A percentile compares a stretch with the other conserved stretches of the same genome.
Conservation (phyloP, 163 green algal genomes). For the Chlorella variabilis region DNA sequence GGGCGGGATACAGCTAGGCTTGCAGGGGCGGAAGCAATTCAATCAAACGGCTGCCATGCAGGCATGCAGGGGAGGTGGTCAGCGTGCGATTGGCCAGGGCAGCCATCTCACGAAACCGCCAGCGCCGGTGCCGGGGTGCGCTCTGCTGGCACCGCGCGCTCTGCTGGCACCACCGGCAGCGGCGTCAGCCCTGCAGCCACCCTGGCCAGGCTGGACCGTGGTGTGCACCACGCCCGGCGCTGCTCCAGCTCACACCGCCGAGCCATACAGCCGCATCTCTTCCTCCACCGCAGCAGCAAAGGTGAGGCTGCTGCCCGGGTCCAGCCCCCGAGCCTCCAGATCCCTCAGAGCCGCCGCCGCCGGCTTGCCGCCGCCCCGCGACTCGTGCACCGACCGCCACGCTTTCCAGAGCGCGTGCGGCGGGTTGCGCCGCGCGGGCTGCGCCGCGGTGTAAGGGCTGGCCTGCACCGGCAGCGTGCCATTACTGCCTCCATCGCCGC, state of each 20-base stretch:
- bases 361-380: background rate
- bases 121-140: no score
- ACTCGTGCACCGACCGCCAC: slow-evolving; percentile 22
- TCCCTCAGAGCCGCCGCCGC: background rate
- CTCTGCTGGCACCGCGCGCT: no score
- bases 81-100: no score
- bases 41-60: no score
- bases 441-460: slow-evolving; percentile 10
- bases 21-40: no score
- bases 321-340: slow-evolving; percentile 20
- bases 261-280: slow-evolving; percentile 33
- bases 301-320: background rate
- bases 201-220: no score
- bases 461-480: background rate
- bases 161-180: no score
- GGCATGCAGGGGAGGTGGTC: no score
- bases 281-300: slow-evolving; percentile 26
- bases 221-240: no score
- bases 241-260: background rate
- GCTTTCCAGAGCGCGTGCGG: slow-evolving; percentile 31
- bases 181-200: no score
- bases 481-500: background rate
- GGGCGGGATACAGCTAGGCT: no score
- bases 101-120: no score
- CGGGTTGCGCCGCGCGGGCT: slow-evolving; percentile 11